Evolutionary conservation across 139 green algal species (phyloP), one percentile per base, ranked within the genome.

Genomic region (Raphidocelis subcapitata): DNA sequence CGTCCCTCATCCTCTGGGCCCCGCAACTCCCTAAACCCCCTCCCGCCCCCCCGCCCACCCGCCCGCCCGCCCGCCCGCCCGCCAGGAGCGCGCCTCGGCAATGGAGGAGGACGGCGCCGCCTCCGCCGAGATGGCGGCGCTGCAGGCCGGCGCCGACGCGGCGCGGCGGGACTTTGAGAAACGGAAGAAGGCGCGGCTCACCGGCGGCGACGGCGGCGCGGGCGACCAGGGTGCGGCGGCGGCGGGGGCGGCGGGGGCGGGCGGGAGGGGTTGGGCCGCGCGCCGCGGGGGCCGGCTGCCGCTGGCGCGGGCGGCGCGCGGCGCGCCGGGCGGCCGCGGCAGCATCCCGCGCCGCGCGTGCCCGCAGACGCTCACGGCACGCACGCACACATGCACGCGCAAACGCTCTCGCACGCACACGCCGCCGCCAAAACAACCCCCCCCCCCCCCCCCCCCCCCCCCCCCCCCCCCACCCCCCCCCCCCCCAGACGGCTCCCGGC

Each of bases 401-500:
- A n/a, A n/a, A n/a, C n/a, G n/a, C n/a, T n/a, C n/a, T n/a, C n/a
- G n/a, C n/a, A n/a, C n/a, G n/a, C n/a, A n/a, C n/a, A n/a, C n/a
- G n/a, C n/a, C n/a, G n/a, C n/a, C n/a, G n/a, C n/a, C n/a, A n/a
- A n/a, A n/a, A n/a, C n/a, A n/a, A n/a, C n/a, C n/a, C n/a, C n/a
- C n/a, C n/a, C n/a, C n/a, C n/a, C n/a, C n/a, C n/a, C n/a, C n/a
- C n/a, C n/a, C n/a, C n/a, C n/a, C n/a, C n/a, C n/a, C n/a, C n/a
- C n/a, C n/a, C n/a, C n/a, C n/a, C n/a, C n/a, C n/a, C n/a, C n/a
- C n/a, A n/a, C n/a, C n/a, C n/a, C n/a, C n/a, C n/a, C 12, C 26
- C 56, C 2, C 12, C 24, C 62, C 81, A 92, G 94, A 97, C 70
- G 83, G 83, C 77, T 92, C 83, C 21, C 79, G 87, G 24, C 87